These are phyloP conservation scores for Thozetella sp. DNA, from an alignment of 495 filamentous ascomycete genomes.

Conservation along the genomic window DNA sequence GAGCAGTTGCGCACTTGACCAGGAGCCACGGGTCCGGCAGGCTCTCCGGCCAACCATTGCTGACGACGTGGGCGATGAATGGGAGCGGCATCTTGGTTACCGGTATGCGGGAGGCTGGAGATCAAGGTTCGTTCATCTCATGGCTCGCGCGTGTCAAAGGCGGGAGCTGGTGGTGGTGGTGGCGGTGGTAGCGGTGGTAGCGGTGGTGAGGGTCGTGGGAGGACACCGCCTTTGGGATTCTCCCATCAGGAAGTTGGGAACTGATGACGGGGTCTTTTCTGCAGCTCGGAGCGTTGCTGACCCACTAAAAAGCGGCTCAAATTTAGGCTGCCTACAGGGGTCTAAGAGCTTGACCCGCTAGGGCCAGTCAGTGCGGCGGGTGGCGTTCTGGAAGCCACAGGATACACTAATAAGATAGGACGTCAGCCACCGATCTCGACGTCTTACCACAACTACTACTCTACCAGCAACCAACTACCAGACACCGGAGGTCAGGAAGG, in stretches of 20 bases:
- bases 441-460: too few relatives aligned
- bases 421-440: too few relatives aligned
- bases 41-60: slow-evolving; percentile 63
- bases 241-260: neutral
- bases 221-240: neutral
- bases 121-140: neutral
- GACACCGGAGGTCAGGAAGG: too few relatives aligned
- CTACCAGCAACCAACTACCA: too few relatives aligned
- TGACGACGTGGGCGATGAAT: slow-evolving; percentile 61
- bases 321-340: neutral
- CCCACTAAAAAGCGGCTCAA: neutral
- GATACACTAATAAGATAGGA: too few relatives aligned
- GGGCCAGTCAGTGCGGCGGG: too few relatives aligned
- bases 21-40: slow-evolving; percentile 66
- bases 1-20: slow-evolving; percentile 59
- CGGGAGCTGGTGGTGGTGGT: too few relatives aligned
- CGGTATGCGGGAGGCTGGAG: neutral
- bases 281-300: neutral
- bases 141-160: too few relatives aligned
- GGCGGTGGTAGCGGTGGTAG: too few relatives aligned
- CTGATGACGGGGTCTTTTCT: neutral
- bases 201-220: too few relatives aligned
- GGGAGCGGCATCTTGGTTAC: slow-evolving; percentile 73
- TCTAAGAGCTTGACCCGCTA: neutral
- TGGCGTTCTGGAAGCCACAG: too few relatives aligned